Base-by-base conservation (phyloP, 176 grass and related monocot genomes). In the Zoysia japonica region DNA sequence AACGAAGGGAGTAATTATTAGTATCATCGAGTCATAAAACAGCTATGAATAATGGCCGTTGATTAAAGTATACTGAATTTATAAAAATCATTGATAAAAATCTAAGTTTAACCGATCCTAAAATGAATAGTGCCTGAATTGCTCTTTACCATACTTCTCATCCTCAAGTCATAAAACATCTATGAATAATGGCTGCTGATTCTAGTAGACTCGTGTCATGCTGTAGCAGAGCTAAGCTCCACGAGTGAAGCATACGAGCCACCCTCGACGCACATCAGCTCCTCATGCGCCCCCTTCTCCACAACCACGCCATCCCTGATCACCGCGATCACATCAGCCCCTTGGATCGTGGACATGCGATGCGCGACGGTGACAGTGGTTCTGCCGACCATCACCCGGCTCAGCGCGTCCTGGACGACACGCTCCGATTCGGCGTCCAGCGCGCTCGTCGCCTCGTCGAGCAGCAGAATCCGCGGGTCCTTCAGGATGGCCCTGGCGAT, bases 361-460 rank as follows among this genome's bases (percentile, higher is more conserved):
- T 83, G 81, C 7, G 71, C 81, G 50, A 83, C 81, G 10, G 67
- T 74, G 61, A 83, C 10, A 8, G 71, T 75, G 17, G 81, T 83
- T 51, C 71, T 83, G 61, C 71, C 61, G 15, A 67, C 61, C 81
- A 83, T 67, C 20, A 75, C 71, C 11, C 13, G 20, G 17, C 68
- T 14, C 8, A 83, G 11, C 37, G 71, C 71, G 42, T 83, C 62
- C 43, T 83, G 81, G 7, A 83, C 81, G 7, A 76, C 43, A n/a
- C 72, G 42, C 71, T 83, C 81, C 2, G 81, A 83, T 56, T 75
- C 61, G 65, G 70, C 64, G 47, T 83, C 81, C 41, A 83, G 65
- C 15, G 81, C 81, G 14, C 71, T 83, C 9, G 81, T 83, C 7
- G 81, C 81, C 72, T 83, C 71, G 9, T 83, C 81, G 1, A 83